Percentiles rank a stretch among this genome's conserved stretches.
Conservation (phyloP, 1,139 yeast genomes). For the Blastobotrys niveus region DNA sequence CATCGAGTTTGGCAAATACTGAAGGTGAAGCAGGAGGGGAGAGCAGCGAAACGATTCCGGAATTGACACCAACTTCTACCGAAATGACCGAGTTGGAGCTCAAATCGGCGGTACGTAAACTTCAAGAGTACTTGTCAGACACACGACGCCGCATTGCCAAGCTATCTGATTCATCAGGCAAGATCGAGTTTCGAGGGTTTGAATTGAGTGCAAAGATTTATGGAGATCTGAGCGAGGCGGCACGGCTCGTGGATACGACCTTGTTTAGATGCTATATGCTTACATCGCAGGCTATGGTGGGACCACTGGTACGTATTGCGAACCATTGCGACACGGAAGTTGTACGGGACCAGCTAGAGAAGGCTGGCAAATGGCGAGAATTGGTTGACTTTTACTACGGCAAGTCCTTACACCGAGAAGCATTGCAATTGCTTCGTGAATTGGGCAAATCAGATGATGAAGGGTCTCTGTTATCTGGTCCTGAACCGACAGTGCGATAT, state of each 20-base stretch:
- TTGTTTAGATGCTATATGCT: conserved; percentile 68
- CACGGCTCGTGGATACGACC: conserved; percentile 66
- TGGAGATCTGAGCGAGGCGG: conserved; percentile 36
- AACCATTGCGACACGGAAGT: conserved; percentile 65
- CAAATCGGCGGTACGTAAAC: conserved; percentile 44
- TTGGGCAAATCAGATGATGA: conserved; percentile 21
- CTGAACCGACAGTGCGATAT: conserved; percentile 55
- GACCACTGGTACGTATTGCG: conserved; percentile 71
- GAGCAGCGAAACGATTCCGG: not conserved
- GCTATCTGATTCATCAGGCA: conserved; percentile 21
- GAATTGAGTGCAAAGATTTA: conserved; percentile 29
- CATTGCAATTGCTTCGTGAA: conserved; percentile 51
- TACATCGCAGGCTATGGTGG: conserved; percentile 65
- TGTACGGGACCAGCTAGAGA: conserved; percentile 54
- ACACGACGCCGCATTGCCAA: conserved; percentile 42
- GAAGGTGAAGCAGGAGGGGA: not conserved
- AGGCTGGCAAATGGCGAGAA: conserved; percentile 54
- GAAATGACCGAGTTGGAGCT: conserved; percentile 22
- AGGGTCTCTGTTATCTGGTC: conserved; percentile 31
- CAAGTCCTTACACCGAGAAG: conserved; percentile 57
- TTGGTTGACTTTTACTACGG: conserved; percentile 74
- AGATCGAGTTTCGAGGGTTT: conserved; percentile 26
- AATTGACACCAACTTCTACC: conserved; percentile 4
- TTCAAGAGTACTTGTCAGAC: conserved; percentile 52
- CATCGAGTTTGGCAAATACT: not conserved